These are phyloP conservation scores for Colletotrichum sp. DNA, from an alignment of 2,329 filamentous ascomycete species.

Conservation along the genomic window DNA sequence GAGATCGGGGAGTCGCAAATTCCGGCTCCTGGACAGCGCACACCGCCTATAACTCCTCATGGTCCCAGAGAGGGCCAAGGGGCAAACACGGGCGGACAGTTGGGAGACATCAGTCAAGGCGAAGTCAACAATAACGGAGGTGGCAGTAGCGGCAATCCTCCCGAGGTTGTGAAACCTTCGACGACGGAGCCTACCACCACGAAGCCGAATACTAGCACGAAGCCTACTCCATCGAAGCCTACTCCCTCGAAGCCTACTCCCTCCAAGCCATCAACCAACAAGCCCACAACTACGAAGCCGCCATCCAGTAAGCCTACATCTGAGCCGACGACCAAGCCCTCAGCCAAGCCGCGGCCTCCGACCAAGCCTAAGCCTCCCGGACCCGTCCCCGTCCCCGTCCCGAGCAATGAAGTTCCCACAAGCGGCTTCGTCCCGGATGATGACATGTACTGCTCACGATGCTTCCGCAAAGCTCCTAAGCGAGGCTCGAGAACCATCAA, in stretches of 20 bases:
- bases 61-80: not conserved
- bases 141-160: not conserved
- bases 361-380: not conserved
- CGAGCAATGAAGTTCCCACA: not conserved
- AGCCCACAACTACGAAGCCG: not conserved
- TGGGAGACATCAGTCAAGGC: not conserved
- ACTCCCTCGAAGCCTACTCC: not conserved
- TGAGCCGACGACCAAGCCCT: not conserved
- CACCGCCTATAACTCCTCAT: not conserved
- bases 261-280: not conserved
- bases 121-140: not conserved
- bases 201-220: too few relatives aligned
- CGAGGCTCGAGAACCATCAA: not conserved
- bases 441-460: constrained; percentile 34
- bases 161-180: not conserved
- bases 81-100: not conserved
- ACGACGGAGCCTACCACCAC: not conserved
- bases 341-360: not conserved
- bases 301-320: not conserved
- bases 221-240: not conserved
- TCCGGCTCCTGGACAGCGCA: not conserved
- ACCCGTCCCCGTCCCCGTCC: not conserved
- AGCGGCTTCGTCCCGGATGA: constrained; percentile 27
- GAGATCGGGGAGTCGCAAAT: not conserved
- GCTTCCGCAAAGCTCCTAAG: constrained; percentile 16